A percentile compares a stretch with the other conserved stretches of the same genome.
phyloP scores from a whole-genome alignment of 345 rosid species.

The Carallia brachiata region DNA sequence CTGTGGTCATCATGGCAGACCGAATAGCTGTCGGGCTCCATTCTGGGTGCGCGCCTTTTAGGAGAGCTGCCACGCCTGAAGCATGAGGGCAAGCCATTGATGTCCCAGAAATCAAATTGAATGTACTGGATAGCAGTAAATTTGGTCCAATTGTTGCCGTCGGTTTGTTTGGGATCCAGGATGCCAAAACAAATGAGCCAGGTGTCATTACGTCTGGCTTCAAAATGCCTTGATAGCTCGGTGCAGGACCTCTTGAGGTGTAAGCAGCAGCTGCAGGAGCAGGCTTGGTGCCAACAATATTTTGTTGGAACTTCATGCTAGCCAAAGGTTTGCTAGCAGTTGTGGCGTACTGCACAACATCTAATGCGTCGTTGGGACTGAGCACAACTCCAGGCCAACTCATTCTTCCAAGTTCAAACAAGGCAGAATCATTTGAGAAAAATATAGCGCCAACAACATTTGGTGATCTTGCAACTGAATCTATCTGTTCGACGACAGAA shows the following conservation, averaged over 20 bases:
- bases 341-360: conserved; percentile 18
- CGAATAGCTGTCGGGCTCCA: conserved; percentile 59
- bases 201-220: conserved; percentile 65
- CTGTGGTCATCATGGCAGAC: conserved; percentile 55
- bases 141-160: conserved; percentile 15
- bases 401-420: background rate
- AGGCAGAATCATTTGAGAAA: conserved; percentile 21
- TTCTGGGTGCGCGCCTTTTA: conserved; percentile 44
- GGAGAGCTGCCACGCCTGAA: conserved; percentile 54
- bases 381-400: conserved; percentile 18
- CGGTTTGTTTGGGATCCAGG: conserved; percentile 34
- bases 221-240: conserved; percentile 42
- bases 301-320: conserved; percentile 41
- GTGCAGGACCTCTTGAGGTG: conserved; percentile 55
- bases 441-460: conserved; percentile 35
- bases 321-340: conserved; percentile 4
- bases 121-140: conserved; percentile 24
- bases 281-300: conserved; percentile 30
- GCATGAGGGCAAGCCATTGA: conserved; percentile 65
- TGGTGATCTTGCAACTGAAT: conserved; percentile 5
- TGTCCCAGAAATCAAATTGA: conserved; percentile 49
- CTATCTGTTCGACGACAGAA: conserved; percentile 6
- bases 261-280: conserved; percentile 41
- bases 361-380: conserved; percentile 13
- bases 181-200: conserved; percentile 45